Base-by-base conservation (phyloP, 202 grass and related monocot species). In the Tripidium arundinaceum region DNA sequence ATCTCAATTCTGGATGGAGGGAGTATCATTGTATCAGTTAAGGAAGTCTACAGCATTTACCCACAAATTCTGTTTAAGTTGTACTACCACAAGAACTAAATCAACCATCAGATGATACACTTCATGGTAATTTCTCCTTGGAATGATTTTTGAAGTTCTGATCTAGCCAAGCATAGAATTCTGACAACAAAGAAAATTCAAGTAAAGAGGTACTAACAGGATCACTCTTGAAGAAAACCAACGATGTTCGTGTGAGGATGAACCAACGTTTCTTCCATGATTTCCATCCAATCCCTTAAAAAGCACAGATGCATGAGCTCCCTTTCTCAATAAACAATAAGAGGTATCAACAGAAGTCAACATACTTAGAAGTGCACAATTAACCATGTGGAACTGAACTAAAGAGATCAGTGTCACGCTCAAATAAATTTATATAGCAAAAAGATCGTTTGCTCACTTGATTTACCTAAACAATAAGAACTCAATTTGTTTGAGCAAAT, bases 221-320 rank as follows among this genome's bases (percentile, higher is more conserved):
- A 87, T 99, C 90, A 81, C 78, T 99, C 86, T 95, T 99, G 86
- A 99, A 99, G 83, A 96, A 99, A 88, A 99, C 92, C 57, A 99
- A 80, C 65, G 96, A 99, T 59, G 96, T 91, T 70, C 96, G 77
- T 60, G 92, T 96, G 84, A 99, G 96, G 58, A 99, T 96, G 79
- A 99, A 99, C 96, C 96, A 99, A 40, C 96, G 96, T 68, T 95
- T 99, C 77, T 99, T 99, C 96, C 96, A 99, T 86, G 96, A 99
- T 90, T 95, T 99, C 96, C 96, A 99, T 67, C 96, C 96, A 65
- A 99, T 93, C 81, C 92, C 96, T 99, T 80, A 67, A 86, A 86
- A 89, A 85, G 31, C 54, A 77, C n/a, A 70, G 37, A 74, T 26
- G 42, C 49, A 85, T 40, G 69, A 68, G 46, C 49, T 77, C 26